Evolutionary conservation across 495 filamentous ascomycete species (phyloP), one percentile per base, ranked within the genome.

Genomic region (Xylaria flabelliformis): DNA sequence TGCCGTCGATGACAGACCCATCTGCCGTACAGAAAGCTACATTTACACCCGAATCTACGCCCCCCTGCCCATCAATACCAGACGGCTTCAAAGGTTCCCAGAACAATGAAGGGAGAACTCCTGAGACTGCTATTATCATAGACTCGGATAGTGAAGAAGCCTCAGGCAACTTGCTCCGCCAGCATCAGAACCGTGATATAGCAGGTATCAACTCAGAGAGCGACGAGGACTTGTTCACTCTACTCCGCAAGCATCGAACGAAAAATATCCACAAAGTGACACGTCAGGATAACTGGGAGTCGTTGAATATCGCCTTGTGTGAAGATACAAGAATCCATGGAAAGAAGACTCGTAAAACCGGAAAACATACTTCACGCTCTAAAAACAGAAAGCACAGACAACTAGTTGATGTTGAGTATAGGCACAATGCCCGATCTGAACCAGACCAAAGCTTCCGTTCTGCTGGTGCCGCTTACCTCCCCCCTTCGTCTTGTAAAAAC

Each of bases 241-340:
- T 42, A 19, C 48, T 67, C 21, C 48, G 48, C 21, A 67, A 44
- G 21, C 5, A 29, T 32, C 48, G n/a, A 21, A 26, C 15, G 12
- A 3, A 12, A 48, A 41, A 32, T 44, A 7, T 32, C 1, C 15
- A 41, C 34, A 36, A 59, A 19, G 17, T 39, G 12, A 44, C 6
- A 26, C 46, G 51, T 21, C 66, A 21, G 15, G 50, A 59, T 34
- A 13, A 59, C 39, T 69, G 39, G 66, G 9, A 69, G 15, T 69
- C 66, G n/a, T 26, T 69, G 6, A 21, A 69, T 24, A 41, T 67
- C 12, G n/a, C 42, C 10, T 42, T 32, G 26, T 19, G 26, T 50
- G 48, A 2, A 29, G 17, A 7, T 13, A 8, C 7, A 24, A 15
- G 26, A 24, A n/a, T 34, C 6, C 24, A 32, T n/a, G 42, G 26